These are phyloP conservation scores for Zangia roseola DNA, from an alignment of 768 basidiomycete genomes.

Conservation along the genomic window DNA sequence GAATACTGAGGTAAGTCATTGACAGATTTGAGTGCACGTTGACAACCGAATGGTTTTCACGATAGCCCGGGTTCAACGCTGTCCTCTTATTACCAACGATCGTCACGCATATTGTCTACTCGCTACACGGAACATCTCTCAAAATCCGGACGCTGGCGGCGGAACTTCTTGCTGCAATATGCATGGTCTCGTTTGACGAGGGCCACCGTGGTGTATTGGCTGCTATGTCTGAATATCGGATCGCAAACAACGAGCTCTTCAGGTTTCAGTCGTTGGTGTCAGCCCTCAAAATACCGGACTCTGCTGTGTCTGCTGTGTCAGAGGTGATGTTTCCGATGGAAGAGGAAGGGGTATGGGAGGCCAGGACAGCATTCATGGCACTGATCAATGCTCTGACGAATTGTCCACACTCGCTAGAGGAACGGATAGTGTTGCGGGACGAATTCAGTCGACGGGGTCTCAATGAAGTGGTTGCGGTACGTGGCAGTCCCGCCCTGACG, in stretches of 20 bases:
- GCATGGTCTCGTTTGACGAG: constrained; percentile 65
- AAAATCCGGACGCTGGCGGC: constrained; percentile 69
- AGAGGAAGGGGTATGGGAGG: constrained; percentile 80
- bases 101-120: constrained; percentile 71
- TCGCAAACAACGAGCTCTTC: constrained; percentile 68
- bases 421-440: constrained; percentile 74
- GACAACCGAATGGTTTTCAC: neutral
- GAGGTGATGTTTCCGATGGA: constrained; percentile 43
- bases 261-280: constrained; percentile 77
- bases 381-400: constrained; percentile 79
- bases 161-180: constrained; percentile 83
- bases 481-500: constrained; percentile 28
- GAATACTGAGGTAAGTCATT: constrained; percentile 69
- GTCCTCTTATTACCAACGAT: constrained; percentile 63
- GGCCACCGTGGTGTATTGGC: constrained; percentile 75
- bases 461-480: constrained; percentile 80
- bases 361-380: constrained; percentile 70
- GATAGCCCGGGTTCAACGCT: constrained; percentile 69
- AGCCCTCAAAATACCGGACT: constrained; percentile 56
- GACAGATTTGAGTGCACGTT: neutral
- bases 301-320: constrained; percentile 33
- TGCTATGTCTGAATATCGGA: constrained; percentile 77
- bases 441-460: constrained; percentile 81
- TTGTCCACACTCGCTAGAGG: constrained; percentile 74
- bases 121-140: constrained; percentile 61